Conservation (phyloP, 78 protist genomes). For the Polysphondylium violaceum region DNA sequence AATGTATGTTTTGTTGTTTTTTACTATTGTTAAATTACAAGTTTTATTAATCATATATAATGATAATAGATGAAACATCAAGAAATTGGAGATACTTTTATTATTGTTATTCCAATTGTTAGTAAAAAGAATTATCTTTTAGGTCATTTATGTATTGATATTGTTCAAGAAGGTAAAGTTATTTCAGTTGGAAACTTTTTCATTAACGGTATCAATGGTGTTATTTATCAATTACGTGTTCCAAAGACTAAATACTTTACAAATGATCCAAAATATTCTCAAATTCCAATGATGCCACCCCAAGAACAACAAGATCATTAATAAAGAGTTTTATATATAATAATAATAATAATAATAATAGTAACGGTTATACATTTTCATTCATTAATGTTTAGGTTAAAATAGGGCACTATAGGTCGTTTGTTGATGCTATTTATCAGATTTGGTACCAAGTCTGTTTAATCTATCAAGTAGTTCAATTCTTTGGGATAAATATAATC, state of each 20-base stretch:
- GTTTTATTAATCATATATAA: neutral
- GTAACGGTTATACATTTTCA: too few relatives aligned
- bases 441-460: too few relatives aligned
- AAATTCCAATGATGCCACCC: too few relatives aligned
- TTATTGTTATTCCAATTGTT: slow-evolving; percentile 13
- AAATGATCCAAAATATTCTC: neutral
- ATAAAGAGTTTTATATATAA: too few relatives aligned
- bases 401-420: too few relatives aligned
- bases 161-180: slow-evolving; percentile 15
- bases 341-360: too few relatives aligned
- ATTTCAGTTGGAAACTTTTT: slow-evolving; percentile 7
- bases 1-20: neutral
- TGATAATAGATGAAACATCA: neutral
- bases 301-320: too few relatives aligned
- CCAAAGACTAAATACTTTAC: neutral
- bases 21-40: neutral
- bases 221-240: neutral
- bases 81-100: neutral
- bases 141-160: slow-evolving; percentile 8
- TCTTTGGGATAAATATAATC: too few relatives aligned
- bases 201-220: slow-evolving; percentile 10
- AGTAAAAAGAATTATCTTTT: neutral
- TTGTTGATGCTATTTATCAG: too few relatives aligned
- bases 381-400: too few relatives aligned
- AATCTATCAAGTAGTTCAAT: too few relatives aligned